A percentile compares a stretch with the other conserved stretches of the same genome.
phyloP scores from a whole-genome alignment of 2,329 filamentous ascomycete genomes.

The Fusarium sp. region DNA sequence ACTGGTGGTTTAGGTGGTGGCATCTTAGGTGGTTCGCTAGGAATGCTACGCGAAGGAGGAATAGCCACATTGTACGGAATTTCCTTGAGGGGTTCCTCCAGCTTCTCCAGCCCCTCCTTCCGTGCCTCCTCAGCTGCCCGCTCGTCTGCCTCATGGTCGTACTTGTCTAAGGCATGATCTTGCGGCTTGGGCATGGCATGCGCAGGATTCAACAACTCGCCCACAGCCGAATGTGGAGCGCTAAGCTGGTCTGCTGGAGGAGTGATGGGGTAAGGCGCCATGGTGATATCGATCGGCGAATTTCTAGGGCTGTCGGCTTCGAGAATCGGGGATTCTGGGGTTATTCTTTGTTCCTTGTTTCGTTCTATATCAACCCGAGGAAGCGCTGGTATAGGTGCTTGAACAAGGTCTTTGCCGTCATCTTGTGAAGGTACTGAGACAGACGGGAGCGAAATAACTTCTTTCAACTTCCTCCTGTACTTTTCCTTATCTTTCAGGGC shows the following conservation, averaged over 20 bases:
- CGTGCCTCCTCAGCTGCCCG: constrained; percentile 60
- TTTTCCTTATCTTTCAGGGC: constrained; percentile 94
- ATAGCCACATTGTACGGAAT: constrained; percentile 65
- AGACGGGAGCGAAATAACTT: constrained; percentile 65
- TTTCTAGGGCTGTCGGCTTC: constrained; percentile 66
- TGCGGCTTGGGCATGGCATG: constrained; percentile 72
- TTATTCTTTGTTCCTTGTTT: constrained; percentile 36
- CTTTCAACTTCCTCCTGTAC: constrained; percentile 91
- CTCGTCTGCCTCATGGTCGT: constrained; percentile 68
- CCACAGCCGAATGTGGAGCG: constrained; percentile 59
- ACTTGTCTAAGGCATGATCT: constrained; percentile 70
- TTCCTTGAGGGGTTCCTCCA: constrained; percentile 58
- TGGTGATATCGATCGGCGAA: constrained; percentile 70
- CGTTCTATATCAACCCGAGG: constrained; percentile 47
- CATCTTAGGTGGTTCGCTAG: constrained; percentile 64
- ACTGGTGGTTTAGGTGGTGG: constrained; percentile 66
- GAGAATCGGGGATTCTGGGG: constrained; percentile 63
- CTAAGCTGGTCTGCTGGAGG: constrained; percentile 68
- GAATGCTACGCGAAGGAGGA: constrained; percentile 69
- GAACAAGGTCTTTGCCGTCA: constrained; percentile 18
- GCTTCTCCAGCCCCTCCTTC: constrained; percentile 61
- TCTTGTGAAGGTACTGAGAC: constrained; percentile 49
- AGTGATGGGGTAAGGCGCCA: constrained; percentile 75
- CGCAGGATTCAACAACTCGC: constrained; percentile 67
- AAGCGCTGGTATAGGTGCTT: constrained; percentile 26